phyloP scores from a whole-genome alignment of 192 early-diverging fungal species.

The Diversispora eburnea region DNA sequence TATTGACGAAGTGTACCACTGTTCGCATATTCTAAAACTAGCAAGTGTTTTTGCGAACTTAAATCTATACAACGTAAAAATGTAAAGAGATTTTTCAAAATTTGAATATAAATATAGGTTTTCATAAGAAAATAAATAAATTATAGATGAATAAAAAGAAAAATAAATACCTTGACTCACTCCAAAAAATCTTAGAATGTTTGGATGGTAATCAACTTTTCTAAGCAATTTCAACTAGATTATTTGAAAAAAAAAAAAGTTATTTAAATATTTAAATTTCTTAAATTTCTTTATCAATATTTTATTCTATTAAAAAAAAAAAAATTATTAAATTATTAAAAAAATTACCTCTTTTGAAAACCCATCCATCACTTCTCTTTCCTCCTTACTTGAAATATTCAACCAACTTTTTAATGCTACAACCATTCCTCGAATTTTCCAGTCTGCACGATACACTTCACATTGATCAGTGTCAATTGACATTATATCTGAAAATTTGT shows the following conservation, averaged over 20 bases:
- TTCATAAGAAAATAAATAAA: background rate
- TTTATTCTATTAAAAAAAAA: background rate
- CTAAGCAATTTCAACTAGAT: conserved; percentile 5
- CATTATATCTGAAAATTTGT: conserved; percentile 4
- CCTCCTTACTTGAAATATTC: background rate
- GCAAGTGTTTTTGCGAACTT: background rate
- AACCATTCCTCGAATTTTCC: background rate
- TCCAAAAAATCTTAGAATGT: conserved; percentile 12
- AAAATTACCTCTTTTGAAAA: conserved; percentile 8
- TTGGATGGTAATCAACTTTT: conserved; percentile 25
- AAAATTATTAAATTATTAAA: background rate
- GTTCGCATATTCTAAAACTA: conserved; percentile 11
- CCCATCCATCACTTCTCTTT: background rate
- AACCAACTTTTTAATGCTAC: background rate
- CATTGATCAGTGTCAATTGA: background rate
- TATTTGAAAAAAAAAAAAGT: background rate
- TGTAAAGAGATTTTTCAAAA: background rate
- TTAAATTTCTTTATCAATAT: background rate
- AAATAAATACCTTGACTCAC: conserved; percentile 10
- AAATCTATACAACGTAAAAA: background rate
- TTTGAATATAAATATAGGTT: too few relatives aligned
- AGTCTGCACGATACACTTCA: background rate
- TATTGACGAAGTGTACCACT: background rate
- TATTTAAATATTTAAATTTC: background rate
- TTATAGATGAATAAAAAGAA: background rate